Base-by-base conservation (phyloP, 2,329 filamentous ascomycete genomes). In the Xylariomycetidae sp. region DNA sequence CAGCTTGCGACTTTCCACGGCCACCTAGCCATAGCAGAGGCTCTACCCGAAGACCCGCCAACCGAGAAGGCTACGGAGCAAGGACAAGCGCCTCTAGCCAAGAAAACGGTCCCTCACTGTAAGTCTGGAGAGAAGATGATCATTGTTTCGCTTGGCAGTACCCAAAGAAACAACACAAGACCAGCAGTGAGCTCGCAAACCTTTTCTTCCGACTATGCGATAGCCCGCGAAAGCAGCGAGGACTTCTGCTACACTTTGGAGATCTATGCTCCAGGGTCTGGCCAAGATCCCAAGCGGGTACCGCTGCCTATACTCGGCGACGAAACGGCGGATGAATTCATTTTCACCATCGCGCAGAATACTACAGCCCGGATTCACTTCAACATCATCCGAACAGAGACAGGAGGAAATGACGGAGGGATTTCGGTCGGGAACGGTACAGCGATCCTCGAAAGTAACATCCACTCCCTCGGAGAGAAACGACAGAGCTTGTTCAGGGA, bases 1-100 rank as follows among this genome's bases (percentile, higher is more conserved):
- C 58, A 62, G 25, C 47, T 57, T 32, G 57, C 58, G 4, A 51
- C 49, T 3, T 57, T 56, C 32, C 52, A 51, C 31, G 60, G 59
- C 6, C 54, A 60, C 34, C 40, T 58, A 3, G 34, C 34, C 9
- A 37, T 59, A 5, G 53, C 51, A 17, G 42, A 39, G n/a, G n/a
- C n/a, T 11, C 34, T 50, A 5, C 33, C 43, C 11, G 5, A 34
- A 14, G 12, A 32, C 4, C 10, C 22, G 17, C 15, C 12, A 22
- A 3, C 19, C 12, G 12, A 16, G 10, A 14, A 13, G 18, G 25
- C 10, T 20, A 6, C 11, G 6, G 10, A 20, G 11, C 16, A 8
- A 23, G 12, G 9, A 25, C 2, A 14, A 12, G 11, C 25, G 18
- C 13, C n/a, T 18, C 11, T n/a, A 14, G 18, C 26, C 15, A 14